These are phyloP conservation scores for Aristolochia contorta DNA, from an alignment of 164 flowering plant genomes.

Conservation along the genomic window DNA sequence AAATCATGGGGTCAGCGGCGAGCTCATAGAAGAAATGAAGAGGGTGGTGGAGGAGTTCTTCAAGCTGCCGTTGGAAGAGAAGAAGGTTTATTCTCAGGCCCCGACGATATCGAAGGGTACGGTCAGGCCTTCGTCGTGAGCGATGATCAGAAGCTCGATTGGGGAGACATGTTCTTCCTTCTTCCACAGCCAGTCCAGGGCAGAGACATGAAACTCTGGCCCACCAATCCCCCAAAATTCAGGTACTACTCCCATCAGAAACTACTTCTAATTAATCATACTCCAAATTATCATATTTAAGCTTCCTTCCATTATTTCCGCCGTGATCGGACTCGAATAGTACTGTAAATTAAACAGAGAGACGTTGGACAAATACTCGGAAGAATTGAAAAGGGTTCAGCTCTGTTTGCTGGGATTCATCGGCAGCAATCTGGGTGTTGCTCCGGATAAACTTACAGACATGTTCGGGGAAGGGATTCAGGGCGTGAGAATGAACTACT, in stretches of 20 bases:
- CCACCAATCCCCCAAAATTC: conserved; percentile 16
- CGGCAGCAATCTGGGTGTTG: conserved; percentile 27
- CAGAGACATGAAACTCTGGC: conserved; percentile 30
- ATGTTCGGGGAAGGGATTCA: conserved; percentile 20
- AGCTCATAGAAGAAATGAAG: conserved; percentile 34
- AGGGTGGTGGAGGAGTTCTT: conserved; percentile 28
- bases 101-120: conserved; percentile 38
- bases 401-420: conserved; percentile 15
- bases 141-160: conserved; percentile 46
- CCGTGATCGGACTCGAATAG: no score
- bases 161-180: conserved; percentile 43
- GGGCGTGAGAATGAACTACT: conserved; percentile 33
- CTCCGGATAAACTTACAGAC: conserved; percentile 15
- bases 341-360: no score
- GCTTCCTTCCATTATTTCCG: no score
- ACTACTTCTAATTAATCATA: no score
- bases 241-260: no score
- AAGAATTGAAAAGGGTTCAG: conserved; percentile 12
- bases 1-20: conserved; percentile 34
- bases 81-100: conserved; percentile 27
- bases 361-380: conserved; percentile 31
- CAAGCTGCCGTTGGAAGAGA: conserved; percentile 38
- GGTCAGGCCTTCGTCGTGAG: conserved; percentile 44
- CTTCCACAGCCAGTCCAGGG: conserved; percentile 13
- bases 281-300: no score